These are phyloP conservation scores for Ustilago sp. DNA, from an alignment of 1,284 basidiomycete genomes.

Conservation along the genomic window DNA sequence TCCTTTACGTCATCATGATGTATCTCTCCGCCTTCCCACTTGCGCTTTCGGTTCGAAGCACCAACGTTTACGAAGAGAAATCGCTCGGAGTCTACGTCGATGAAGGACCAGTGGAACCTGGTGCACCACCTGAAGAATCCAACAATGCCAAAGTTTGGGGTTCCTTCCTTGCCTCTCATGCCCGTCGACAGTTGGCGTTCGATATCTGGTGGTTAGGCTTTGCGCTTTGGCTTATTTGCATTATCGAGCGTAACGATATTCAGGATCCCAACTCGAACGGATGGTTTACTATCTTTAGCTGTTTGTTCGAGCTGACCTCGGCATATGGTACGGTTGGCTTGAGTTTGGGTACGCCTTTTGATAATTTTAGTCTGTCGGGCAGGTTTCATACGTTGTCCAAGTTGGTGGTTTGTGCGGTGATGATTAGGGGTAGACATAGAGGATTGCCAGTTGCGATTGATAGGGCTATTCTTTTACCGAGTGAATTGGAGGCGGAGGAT, in stretches of 20 bases:
- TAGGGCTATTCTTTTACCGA: slow-evolving; percentile 74
- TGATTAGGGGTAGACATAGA: slow-evolving; percentile 92
- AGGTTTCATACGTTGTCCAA: slow-evolving; percentile 85
- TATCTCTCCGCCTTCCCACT: slow-evolving; percentile 72
- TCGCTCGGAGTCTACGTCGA: slow-evolving; percentile 62
- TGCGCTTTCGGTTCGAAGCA: slow-evolving; percentile 85
- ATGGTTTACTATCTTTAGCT: slow-evolving; percentile 72
- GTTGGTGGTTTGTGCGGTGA: slow-evolving; percentile 81
- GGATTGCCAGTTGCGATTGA: slow-evolving; percentile 83
- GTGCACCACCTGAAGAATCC: slow-evolving; percentile 20
- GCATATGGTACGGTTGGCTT: slow-evolving; percentile 73
- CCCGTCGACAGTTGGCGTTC: slow-evolving; percentile 86
- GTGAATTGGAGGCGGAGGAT: slow-evolving; percentile 62
- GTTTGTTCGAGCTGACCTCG: slow-evolving; percentile 83
- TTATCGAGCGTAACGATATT: slow-evolving; percentile 66
- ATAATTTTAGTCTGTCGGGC: slow-evolving; percentile 79
- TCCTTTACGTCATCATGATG: slow-evolving; percentile 80
- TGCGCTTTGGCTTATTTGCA: slow-evolving; percentile 68
- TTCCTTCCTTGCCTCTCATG: slow-evolving; percentile 81
- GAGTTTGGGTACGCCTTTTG: slow-evolving; percentile 78
- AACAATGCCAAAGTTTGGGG: slow-evolving; percentile 76
- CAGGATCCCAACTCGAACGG: slow-evolving; percentile 51
- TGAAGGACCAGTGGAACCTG: slow-evolving; percentile 30
- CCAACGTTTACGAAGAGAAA: slow-evolving; percentile 95
- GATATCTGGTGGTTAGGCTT: slow-evolving; percentile 69